Evolutionary conservation across 306 rosid genomes (phyloP).

Genomic region (Argentina anserina): DNA sequence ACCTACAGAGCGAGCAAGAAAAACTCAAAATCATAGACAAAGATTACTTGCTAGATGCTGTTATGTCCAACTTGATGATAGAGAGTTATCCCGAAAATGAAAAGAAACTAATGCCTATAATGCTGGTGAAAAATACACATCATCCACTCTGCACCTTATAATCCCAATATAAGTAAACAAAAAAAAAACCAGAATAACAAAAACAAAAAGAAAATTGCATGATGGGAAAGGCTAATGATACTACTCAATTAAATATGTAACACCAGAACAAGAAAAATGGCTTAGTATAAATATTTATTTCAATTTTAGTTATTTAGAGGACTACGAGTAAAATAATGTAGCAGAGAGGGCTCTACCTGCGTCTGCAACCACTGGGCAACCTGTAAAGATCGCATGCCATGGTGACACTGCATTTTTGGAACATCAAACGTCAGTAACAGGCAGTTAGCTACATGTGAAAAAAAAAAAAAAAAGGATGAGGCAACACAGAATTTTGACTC

Average conservation of each 20-base stretch:
- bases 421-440: constrained; percentile 17
- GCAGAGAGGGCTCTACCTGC: constrained; percentile 50
- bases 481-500: background rate
- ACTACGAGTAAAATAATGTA: background rate
- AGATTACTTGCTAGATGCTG: background rate
- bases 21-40: background rate
- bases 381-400: constrained; percentile 81
- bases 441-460: background rate
- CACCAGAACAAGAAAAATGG: background rate
- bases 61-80: background rate
- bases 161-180: no score
- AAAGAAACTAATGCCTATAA: background rate
- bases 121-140: background rate
- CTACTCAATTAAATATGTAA: background rate
- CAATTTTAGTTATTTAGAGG: background rate
- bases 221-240: background rate
- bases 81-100: background rate
- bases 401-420: constrained; percentile 82
- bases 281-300: background rate
- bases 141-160: background rate
- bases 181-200: no score
- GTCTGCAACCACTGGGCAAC: constrained; percentile 83
- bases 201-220: no score
- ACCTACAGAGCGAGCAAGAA: background rate
- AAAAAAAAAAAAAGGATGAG: background rate